Evolutionary conservation across 345 rosid genomes (phyloP).

Genomic region (Eucalyptus curtisii): DNA sequence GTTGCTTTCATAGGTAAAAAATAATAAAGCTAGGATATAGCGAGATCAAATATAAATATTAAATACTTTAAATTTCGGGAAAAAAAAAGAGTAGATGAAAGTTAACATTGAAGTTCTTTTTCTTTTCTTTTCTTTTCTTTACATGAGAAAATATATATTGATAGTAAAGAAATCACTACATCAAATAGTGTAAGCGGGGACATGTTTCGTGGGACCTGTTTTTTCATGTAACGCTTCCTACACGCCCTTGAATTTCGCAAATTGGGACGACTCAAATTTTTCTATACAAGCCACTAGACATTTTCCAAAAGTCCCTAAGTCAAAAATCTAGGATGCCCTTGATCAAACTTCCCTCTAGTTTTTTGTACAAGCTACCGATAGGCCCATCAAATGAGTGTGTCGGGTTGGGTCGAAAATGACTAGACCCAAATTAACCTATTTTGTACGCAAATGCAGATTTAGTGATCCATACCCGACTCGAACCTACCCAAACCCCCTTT

Average conservation of each 20-base stretch:
- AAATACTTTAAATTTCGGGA: background rate
- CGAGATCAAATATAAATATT: background rate
- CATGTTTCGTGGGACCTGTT: background rate
- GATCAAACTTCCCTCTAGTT: background rate
- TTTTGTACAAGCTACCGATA: background rate
- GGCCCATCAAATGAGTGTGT: background rate
- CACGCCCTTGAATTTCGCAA: background rate
- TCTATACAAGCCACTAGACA: background rate
- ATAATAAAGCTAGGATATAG: too few relatives aligned
- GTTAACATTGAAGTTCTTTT: background rate
- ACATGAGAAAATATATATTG: background rate
- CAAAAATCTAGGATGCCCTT: background rate
- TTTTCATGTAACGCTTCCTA: background rate
- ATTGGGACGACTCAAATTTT: background rate
- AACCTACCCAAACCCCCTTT: too few relatives aligned
- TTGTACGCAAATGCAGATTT: background rate
- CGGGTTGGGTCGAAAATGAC: accelerated
- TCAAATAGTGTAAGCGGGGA: background rate
- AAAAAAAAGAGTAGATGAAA: background rate
- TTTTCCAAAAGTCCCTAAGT: background rate
- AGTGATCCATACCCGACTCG: accelerated
- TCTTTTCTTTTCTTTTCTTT: too few relatives aligned
- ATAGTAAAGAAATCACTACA: background rate
- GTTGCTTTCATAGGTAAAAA: background rate
- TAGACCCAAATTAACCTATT: too few relatives aligned